These are phyloP conservation scores for Sugiyamaella qingdaonensis DNA, from an alignment of 805 yeast species.

Conservation along the genomic window DNA sequence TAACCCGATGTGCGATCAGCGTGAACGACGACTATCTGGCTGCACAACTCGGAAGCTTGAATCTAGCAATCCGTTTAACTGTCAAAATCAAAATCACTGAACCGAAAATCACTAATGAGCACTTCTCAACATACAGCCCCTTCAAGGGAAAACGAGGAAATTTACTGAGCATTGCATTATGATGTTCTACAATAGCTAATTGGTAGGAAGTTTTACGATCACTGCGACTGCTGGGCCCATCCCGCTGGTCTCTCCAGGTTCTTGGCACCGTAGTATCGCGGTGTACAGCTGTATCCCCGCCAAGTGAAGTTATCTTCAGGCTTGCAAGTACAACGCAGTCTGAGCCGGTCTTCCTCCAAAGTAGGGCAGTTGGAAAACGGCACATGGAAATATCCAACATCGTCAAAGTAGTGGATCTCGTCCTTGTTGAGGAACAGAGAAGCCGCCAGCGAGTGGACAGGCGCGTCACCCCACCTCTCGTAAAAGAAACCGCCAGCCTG, in stretches of 20 bases:
- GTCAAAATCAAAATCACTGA: too few species aligned
- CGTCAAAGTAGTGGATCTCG: slow-evolving; percentile 55
- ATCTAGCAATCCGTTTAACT: too few species aligned
- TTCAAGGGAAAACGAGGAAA: too few species aligned
- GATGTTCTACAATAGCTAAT: too few species aligned
- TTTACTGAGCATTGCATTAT: too few species aligned
- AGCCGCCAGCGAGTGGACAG: slow-evolving; percentile 64
- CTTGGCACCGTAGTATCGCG: slow-evolving; percentile 31
- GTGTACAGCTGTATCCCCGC: slow-evolving; percentile 39
- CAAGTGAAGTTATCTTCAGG: slow-evolving; percentile 47
- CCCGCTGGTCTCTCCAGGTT: slow-evolving; percentile 31
- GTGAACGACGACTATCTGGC: too few species aligned
- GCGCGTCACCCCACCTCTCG: slow-evolving; percentile 80
- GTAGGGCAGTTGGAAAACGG: slow-evolving; percentile 57
- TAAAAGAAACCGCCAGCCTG: slow-evolving; percentile 66
- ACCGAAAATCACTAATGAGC: too few species aligned
- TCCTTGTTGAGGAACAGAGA: slow-evolving; percentile 49
- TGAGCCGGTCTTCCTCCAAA: slow-evolving; percentile 44
- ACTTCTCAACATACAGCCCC: too few species aligned
- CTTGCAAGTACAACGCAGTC: slow-evolving; percentile 68
- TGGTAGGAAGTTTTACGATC: too few species aligned
- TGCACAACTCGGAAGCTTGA: too few species aligned
- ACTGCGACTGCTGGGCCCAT: slow-evolving; percentile 42
- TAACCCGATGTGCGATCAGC: too few species aligned
- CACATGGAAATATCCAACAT: slow-evolving; percentile 55